A percentile compares a stretch with the other conserved stretches of the same genome.
phyloP scores from a whole-genome alignment of 1,139 yeast genomes.

The Debaryomyces coudertii region DNA sequence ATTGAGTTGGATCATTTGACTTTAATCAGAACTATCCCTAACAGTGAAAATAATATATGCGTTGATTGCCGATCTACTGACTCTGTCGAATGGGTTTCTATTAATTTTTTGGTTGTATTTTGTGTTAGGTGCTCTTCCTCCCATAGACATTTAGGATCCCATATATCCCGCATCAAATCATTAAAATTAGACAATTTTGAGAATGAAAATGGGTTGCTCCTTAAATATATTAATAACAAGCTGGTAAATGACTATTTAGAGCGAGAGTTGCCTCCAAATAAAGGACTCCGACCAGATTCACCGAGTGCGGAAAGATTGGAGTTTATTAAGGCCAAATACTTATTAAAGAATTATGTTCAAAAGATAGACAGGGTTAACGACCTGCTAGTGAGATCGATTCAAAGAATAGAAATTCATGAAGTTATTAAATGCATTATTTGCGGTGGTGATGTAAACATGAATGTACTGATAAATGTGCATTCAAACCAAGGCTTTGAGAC shows the following conservation, averaged over 20 bases:
- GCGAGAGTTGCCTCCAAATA: constrained; percentile 18
- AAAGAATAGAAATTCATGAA: constrained; percentile 49
- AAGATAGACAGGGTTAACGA: constrained; percentile 29
- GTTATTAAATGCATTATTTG: constrained; percentile 51
- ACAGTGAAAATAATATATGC: constrained; percentile 65
- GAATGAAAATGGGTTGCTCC: constrained; percentile 41
- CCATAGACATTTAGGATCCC: constrained; percentile 57
- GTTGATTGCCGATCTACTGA: constrained; percentile 75
- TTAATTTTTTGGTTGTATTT: constrained; percentile 69
- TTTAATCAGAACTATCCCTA: constrained; percentile 48
- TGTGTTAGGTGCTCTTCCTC: constrained; percentile 81
- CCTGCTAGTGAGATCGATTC: constrained; percentile 48
- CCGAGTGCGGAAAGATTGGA: constrained; percentile 38
- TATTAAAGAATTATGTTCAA: constrained; percentile 38
- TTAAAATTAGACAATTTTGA: constrained; percentile 54
- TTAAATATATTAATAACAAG: constrained; percentile 46
- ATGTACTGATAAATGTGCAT: constrained; percentile 31
- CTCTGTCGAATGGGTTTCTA: constrained; percentile 85
- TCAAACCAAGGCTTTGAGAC: constrained; percentile 26
- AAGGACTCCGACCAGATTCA: constrained; percentile 36
- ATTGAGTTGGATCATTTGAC: constrained; percentile 36
- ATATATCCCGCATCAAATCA: constrained; percentile 53
- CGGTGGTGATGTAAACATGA: constrained; percentile 52
- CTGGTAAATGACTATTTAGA: constrained; percentile 44
- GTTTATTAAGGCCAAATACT: constrained; percentile 57